A percentile compares a stretch with the other conserved stretches of the same genome.
Conservation (phyloP, 2,329 filamentous ascomycete genomes). For the Dothiorella sarmentorum region DNA sequence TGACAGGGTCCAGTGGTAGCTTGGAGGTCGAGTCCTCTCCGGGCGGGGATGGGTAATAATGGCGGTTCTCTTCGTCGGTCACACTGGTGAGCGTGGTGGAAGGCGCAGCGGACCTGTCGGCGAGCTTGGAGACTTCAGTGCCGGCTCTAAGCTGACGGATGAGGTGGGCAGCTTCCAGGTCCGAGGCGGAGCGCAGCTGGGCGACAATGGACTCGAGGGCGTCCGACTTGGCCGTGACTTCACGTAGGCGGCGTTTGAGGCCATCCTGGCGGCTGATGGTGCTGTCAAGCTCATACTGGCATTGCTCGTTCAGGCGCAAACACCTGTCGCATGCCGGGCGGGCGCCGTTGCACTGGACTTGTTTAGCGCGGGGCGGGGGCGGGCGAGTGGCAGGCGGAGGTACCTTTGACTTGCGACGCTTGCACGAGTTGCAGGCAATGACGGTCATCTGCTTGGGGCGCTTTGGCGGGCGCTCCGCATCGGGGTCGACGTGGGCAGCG, state of each 20-base stretch:
- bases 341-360: slow-evolving; percentile 6
- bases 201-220: slow-evolving; percentile 10
- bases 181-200: slow-evolving; percentile 3
- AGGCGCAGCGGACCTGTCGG: not conserved
- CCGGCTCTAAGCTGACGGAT: slow-evolving; percentile 2
- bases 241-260: slow-evolving; percentile 14
- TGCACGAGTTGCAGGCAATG: slow-evolving; percentile 15
- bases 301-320: slow-evolving; percentile 11
- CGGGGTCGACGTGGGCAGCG: not conserved
- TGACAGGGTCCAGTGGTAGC: not conserved
- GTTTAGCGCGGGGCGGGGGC: not conserved
- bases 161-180: slow-evolving; percentile 3
- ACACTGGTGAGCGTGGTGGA: not conserved
- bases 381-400: not conserved
- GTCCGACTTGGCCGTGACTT: slow-evolving; percentile 10
- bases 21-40: not conserved
- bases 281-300: slow-evolving; percentile 14
- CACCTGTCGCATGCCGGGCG: slow-evolving; percentile 13
- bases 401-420: slow-evolving; percentile 17
- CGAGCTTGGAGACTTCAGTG: not conserved
- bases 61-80: not conserved
- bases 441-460: slow-evolving; percentile 16
- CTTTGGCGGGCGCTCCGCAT: slow-evolving; percentile 1
- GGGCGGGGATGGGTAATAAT: slow-evolving; percentile 7
- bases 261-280: slow-evolving; percentile 16